Percentiles rank a stretch among this genome's conserved stretches.
These are phyloP conservation scores for Chiua virens DNA, from an alignment of 768 basidiomycete genomes.

Conservation along the genomic window DNA sequence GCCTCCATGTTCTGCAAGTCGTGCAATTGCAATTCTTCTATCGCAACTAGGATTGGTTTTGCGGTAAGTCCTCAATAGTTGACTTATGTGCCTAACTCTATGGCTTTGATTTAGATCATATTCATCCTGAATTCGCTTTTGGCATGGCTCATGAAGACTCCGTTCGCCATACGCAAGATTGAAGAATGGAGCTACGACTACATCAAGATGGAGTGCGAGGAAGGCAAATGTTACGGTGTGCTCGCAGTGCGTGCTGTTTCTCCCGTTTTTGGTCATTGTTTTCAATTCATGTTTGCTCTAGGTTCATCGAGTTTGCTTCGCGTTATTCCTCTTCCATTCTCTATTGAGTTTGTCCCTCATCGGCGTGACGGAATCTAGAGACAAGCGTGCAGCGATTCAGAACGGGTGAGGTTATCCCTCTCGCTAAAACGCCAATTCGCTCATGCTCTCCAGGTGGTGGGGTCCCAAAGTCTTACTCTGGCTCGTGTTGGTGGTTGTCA, in stretches of 20 bases:
- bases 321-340: constrained; percentile 84
- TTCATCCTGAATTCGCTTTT: constrained; percentile 94
- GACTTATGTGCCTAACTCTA: background rate
- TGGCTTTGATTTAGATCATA: constrained; percentile 64
- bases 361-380: constrained; percentile 85
- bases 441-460: constrained; percentile 77
- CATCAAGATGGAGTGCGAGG: constrained; percentile 95
- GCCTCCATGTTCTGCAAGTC: constrained; percentile 98
- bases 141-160: constrained; percentile 96
- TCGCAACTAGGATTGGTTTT: constrained; percentile 95
- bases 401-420: constrained; percentile 68
- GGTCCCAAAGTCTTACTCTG: constrained; percentile 93
- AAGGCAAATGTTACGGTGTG: constrained; percentile 93
- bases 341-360: constrained; percentile 77
- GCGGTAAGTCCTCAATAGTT: constrained; percentile 54
- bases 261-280: background rate
- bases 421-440: constrained; percentile 3
- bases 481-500: constrained; percentile 74
- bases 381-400: constrained; percentile 93
- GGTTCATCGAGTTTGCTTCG: constrained; percentile 97
- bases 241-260: constrained; percentile 70
- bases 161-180: constrained; percentile 80
- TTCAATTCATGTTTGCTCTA: constrained; percentile 27
- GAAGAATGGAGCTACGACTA: constrained; percentile 95
- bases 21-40: constrained; percentile 98